Conservation (phyloP, 225 moss, liverwort and hornwort genomes). For the Pleurozium schreberi region DNA sequence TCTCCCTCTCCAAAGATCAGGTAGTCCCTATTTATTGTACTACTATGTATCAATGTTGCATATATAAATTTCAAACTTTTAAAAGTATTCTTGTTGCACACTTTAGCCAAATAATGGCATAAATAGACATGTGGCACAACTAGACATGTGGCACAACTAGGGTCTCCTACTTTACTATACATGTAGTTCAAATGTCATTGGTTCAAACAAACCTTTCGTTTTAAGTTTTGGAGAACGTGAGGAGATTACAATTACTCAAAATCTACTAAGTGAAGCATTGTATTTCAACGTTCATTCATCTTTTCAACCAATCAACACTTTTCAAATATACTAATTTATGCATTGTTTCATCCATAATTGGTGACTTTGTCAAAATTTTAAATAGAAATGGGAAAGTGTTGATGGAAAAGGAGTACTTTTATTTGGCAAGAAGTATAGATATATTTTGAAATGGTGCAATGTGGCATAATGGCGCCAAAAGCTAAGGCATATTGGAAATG, state of each 20-base stretch:
- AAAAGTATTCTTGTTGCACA: rapidly evolving
- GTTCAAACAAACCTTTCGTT: neutral
- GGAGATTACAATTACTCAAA: neutral
- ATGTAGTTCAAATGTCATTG: neutral
- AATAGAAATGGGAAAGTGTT: neutral
- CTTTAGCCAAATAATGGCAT: neutral
- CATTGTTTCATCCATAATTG: neutral
- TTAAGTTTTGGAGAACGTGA: neutral
- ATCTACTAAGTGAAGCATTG: neutral
- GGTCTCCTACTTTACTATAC: rapidly evolving
- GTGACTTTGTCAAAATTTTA: too few species aligned
- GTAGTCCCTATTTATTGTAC: neutral
- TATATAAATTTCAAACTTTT: neutral
- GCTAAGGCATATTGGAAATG: neutral
- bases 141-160: neutral
- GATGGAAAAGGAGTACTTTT: too few species aligned
- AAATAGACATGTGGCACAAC: neutral
- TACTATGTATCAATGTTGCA: neutral
- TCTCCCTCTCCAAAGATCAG: rapidly evolving
- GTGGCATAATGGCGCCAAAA: neutral
- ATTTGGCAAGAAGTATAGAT: neutral
- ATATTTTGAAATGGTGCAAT: neutral
- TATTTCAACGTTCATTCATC: neutral
- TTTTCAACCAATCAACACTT: neutral
- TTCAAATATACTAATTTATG: neutral